Percentiles rank a stretch among this genome's conserved stretches.
Evolutionary conservation across 78 protist genomes (phyloP).

Genomic region (Acrasis kona): DNA sequence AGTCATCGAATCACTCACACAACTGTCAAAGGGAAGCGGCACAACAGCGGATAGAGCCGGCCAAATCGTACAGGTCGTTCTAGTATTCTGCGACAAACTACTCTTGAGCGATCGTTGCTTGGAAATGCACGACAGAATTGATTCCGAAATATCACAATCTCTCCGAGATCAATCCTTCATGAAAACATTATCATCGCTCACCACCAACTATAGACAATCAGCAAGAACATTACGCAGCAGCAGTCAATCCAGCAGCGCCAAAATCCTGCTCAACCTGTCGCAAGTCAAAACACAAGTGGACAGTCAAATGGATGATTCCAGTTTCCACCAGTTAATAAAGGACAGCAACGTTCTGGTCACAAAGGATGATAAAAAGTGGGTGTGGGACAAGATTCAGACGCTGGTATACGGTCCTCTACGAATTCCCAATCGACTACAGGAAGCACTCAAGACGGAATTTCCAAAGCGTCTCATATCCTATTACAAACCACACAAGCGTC

Average conservation of each 20-base stretch:
- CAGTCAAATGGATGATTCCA: neutral
- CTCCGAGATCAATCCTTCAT: neutral
- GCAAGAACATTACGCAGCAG: neutral
- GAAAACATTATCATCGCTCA: neutral
- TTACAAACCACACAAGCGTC: neutral
- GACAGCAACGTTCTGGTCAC: neutral
- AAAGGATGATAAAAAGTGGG: neutral
- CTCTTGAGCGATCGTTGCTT: neutral
- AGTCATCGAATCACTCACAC: neutral
- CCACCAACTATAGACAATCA: neutral
- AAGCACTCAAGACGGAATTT: neutral
- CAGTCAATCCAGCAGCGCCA: neutral
- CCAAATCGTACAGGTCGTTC: neutral
- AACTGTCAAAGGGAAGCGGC: neutral
- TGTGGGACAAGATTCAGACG: neutral
- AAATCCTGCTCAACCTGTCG: too few species aligned
- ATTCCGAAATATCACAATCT: neutral
- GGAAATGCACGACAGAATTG: neutral
- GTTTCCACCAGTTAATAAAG: neutral
- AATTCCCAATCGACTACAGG: neutral
- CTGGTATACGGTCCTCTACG: neutral
- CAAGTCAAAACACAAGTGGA: neutral
- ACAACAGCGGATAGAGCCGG: neutral
- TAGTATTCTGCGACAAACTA: neutral
- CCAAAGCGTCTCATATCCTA: neutral